Base-by-base conservation (phyloP, 305 asterid species). In the Solanum hybrid region DNA sequence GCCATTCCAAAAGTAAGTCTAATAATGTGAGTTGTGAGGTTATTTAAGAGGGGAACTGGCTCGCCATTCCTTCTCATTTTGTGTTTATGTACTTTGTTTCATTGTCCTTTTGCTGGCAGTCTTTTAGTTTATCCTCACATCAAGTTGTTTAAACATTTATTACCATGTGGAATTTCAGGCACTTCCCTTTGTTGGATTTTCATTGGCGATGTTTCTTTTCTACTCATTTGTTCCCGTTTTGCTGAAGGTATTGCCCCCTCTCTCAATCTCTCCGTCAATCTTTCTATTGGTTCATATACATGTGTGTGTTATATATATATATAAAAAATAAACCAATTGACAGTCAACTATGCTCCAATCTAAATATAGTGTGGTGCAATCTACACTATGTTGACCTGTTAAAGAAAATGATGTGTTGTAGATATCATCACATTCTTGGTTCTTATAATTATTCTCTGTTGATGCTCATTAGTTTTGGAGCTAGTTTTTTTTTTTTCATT, bases 151-250 rank as follows among this genome's bases (percentile, higher is more conserved):
- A 29, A 84, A 51, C 40, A 82, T 45, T 29, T 82, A 17, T 84
- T 45, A 45, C 31, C 22, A 51, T 84, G 40, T 37, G 42, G 22
- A 87, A 86, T 88, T 89, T 88, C 96, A 97, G 99, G 90, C 94
- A 34, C 40, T 97, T 94, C 99, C 99, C 51, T 97, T 97, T 86
- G 88, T 94, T 56, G 99, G 99, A 92, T 97, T 96, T 93, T 94
- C 99, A 36, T 71, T 94, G 89, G 98, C 99, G 88, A 95, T 97
- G 99, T 97, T 96, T 92, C 91, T 95, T 88, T 97, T 97, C 92
- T 96, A 97, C 95, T 95, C 98, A 2, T 93, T 95, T 38, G 99
- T 97, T 85, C 99, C 99, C 1, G 19, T 96, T 93, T 92, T 97
- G 89, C 94, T 97, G 31, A 95, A 95, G 99, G 99, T 97, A 94